Conservation (phyloP, 768 basidiomycete species). For the Panus rudis region DNA sequence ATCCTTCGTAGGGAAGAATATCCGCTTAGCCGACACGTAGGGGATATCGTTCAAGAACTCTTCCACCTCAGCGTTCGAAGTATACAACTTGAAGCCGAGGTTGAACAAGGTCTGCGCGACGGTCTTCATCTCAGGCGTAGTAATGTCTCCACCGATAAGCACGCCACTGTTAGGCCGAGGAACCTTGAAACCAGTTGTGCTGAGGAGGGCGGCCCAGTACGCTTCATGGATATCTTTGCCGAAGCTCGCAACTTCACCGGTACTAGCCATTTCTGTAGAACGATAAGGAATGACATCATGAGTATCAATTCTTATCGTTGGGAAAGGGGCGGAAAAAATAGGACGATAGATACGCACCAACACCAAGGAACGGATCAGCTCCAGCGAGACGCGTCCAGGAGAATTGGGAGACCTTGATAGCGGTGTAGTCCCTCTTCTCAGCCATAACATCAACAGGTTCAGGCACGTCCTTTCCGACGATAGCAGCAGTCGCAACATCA, state of each 20-base stretch:
- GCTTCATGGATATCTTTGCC: conserved; percentile 92
- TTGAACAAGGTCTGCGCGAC: conserved; percentile 77
- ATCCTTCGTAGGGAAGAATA: conserved; percentile 95
- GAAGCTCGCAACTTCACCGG: conserved; percentile 95
- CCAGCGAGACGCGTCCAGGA: conserved; percentile 95
- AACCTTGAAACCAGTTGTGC: conserved; percentile 92
- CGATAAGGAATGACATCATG: conserved; percentile 1
- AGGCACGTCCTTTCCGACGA: conserved; percentile 80
- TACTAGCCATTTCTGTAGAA: conserved; percentile 88
- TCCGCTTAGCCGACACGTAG: conserved; percentile 76
- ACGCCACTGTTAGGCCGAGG: conserved; percentile 82
- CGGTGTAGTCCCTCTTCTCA: conserved; percentile 80
- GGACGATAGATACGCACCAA: conserved; percentile 49
- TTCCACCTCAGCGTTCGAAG: conserved; percentile 74
- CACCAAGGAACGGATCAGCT: conserved; percentile 94
- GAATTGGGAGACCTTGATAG: conserved; percentile 98
- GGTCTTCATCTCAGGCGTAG: conserved; percentile 77
- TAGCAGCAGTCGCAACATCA: conserved; percentile 85
- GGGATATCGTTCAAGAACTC: conserved; percentile 72
- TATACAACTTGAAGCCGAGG: conserved; percentile 94
- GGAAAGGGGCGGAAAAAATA: neutral
- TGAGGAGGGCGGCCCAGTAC: conserved; percentile 91
- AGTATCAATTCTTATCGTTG: conserved; percentile 4
- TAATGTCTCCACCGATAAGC: conserved; percentile 86
- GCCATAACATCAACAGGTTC: conserved; percentile 90